phyloP scores from a whole-genome alignment of 83 land plant species.

The Isoetes engelmannii region DNA sequence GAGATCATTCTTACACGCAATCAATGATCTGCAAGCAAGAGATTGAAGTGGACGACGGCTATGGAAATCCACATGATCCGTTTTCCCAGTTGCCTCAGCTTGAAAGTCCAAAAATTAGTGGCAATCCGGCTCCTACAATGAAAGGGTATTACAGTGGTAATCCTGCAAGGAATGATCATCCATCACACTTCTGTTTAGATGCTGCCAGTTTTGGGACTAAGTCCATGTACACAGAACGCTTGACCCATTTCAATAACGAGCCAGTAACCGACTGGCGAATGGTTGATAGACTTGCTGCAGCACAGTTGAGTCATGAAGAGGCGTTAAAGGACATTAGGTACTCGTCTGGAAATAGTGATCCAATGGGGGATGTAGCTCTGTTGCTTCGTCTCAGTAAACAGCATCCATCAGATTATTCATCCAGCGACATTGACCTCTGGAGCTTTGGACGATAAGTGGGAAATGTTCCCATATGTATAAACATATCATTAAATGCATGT shows the following conservation, averaged over 20 bases:
- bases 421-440: constrained; percentile 13
- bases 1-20: constrained; percentile 10
- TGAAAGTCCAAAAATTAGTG: constrained; percentile 46
- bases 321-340: not conserved
- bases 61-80: constrained; percentile 34
- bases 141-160: too few species aligned
- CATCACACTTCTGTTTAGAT: too few species aligned
- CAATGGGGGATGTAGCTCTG: not conserved
- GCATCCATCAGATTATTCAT: not conserved
- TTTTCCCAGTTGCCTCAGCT: constrained; percentile 57
- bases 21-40: constrained; percentile 47
- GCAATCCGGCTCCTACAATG: too few species aligned
- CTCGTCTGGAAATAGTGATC: not conserved
- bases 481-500: too few species aligned
- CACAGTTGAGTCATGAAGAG: constrained; percentile 5
- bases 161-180: too few species aligned
- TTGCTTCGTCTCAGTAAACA: not conserved
- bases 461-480: too few species aligned
- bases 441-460: not conserved
- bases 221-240: too few species aligned
- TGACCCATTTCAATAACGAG: not conserved
- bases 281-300: constrained; percentile 9
- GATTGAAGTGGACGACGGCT: constrained; percentile 25
- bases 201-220: too few species aligned
- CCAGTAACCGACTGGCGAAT: constrained; percentile 16